A percentile compares a stretch with the other conserved stretches of the same genome.
phyloP scores from a whole-genome alignment of 2,329 filamentous ascomycete genomes.

The Fusarium drepaniforme region DNA sequence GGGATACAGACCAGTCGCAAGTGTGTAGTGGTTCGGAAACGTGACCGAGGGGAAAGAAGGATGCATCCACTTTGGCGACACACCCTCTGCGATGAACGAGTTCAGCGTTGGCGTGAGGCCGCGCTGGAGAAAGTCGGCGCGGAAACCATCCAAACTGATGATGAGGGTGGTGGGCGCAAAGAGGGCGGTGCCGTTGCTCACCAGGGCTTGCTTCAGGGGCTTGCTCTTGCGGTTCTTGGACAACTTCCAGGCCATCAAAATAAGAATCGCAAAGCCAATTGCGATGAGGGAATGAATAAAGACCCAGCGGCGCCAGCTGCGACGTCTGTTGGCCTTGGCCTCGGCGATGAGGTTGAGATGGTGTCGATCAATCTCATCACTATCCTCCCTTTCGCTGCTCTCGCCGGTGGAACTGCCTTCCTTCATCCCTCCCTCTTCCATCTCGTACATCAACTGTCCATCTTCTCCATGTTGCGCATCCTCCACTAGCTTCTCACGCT shows the following conservation, averaged over 20 bases:
- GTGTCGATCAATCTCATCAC: constrained; percentile 69
- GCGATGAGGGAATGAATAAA: constrained; percentile 65
- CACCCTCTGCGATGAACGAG: constrained; percentile 82
- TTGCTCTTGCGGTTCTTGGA: constrained; percentile 59
- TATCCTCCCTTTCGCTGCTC: constrained; percentile 71
- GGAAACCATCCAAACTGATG: constrained; percentile 95
- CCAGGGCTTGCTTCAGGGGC: constrained; percentile 47
- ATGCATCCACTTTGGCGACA: constrained; percentile 92
- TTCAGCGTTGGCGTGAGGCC: constrained; percentile 86
- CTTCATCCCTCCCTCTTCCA: constrained; percentile 83
- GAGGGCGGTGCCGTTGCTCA: constrained; percentile 86
- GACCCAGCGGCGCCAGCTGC: constrained; percentile 66
- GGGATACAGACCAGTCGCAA: constrained; percentile 92
- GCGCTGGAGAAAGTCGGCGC: constrained; percentile 90
- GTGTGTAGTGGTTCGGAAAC: constrained; percentile 95
- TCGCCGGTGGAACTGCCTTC: constrained; percentile 74
- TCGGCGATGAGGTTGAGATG: constrained; percentile 62
- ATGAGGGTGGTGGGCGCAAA: constrained; percentile 94
- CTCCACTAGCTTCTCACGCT: constrained; percentile 64
- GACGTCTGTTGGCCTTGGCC: constrained; percentile 61
- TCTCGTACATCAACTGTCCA: constrained; percentile 86
- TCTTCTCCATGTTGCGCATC: constrained; percentile 74
- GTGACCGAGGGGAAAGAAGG: constrained; percentile 97
- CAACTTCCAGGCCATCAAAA: constrained; percentile 70
- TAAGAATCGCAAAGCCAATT: constrained; percentile 67